phyloP scores from a whole-genome alignment of 2,329 filamentous ascomycete species.

The Phaeosphaeriaceae sp. region DNA sequence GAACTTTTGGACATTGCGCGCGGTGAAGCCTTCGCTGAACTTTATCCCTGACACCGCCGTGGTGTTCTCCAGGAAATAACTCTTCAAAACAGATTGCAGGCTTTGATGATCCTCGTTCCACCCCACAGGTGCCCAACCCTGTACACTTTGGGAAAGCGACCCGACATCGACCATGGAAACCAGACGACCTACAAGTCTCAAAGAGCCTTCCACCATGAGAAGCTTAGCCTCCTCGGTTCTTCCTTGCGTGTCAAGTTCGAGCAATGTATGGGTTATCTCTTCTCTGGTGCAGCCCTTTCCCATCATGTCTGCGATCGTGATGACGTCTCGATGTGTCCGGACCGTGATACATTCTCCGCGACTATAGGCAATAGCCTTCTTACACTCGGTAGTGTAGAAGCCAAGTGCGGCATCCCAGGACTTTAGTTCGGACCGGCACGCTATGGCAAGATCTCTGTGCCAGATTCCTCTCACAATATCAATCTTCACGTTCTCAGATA shows the following conservation, averaged over 20 bases:
- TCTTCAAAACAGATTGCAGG: constrained; percentile 12
- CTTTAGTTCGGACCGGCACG: neutral
- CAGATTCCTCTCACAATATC: neutral
- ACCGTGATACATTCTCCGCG: neutral
- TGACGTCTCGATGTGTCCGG: constrained; percentile 7
- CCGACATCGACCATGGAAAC: constrained; percentile 10
- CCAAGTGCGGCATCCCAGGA: constrained; percentile 5
- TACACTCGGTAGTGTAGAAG: constrained; percentile 8
- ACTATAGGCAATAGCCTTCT: neutral
- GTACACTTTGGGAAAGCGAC: neutral
- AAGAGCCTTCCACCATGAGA: constrained; percentile 7
- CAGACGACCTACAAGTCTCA: constrained; percentile 3
- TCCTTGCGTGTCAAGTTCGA: neutral
- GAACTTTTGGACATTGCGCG: constrained; percentile 33
- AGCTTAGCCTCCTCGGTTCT: neutral
- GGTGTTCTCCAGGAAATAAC: constrained; percentile 45
- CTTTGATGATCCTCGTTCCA: neutral
- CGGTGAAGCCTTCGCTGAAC: constrained; percentile 28
- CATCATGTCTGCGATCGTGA: constrained; percentile 2
- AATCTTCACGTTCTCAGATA: neutral
- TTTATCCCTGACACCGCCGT: constrained; percentile 53
- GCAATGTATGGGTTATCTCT: constrained; percentile 1
- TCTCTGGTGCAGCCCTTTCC: neutral
- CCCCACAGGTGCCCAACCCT: neutral
- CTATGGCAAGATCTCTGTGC: neutral